Evolutionary conservation across 2,329 filamentous ascomycete species (phyloP).

Genomic region (Fusarium tupiense): DNA sequence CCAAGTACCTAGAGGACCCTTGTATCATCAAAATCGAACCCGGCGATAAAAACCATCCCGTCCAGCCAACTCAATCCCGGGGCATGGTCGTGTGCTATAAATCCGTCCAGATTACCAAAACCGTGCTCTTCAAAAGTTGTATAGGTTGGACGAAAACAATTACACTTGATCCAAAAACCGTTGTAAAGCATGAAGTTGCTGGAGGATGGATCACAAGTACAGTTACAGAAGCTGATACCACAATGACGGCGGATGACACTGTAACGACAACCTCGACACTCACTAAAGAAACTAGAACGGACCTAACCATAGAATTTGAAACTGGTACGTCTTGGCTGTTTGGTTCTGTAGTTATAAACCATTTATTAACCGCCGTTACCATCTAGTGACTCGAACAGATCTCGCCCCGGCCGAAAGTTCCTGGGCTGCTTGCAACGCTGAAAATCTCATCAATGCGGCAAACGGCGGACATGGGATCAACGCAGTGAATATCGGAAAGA

Average conservation of each 20-base stretch:
- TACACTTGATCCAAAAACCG: not conserved
- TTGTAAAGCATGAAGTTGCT: too few relatives aligned
- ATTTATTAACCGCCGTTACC: not conserved
- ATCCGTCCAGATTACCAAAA: not conserved
- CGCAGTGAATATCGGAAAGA: not conserved
- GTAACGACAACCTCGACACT: not conserved
- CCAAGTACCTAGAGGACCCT: not conserved
- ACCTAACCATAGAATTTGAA: not conserved
- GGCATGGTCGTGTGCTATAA: not conserved
- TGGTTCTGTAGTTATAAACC: not conserved
- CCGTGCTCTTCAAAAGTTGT: not conserved
- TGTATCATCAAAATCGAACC: not conserved
- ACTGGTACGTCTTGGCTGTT: not conserved
- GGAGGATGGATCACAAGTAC: too few relatives aligned
- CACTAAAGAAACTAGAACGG: not conserved
- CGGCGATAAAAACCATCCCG: not conserved
- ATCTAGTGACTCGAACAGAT: not conserved
- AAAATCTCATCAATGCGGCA: not conserved
- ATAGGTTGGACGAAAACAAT: not conserved
- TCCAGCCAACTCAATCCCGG: not conserved
- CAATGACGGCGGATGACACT: not conserved
- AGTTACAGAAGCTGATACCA: not conserved
- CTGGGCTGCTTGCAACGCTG: not conserved
- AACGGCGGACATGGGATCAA: not conserved
- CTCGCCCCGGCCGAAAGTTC: not conserved